These are phyloP conservation scores for Rhododendron williamsianum DNA, from an alignment of 148 eudicot genomes.

Conservation along the genomic window DNA sequence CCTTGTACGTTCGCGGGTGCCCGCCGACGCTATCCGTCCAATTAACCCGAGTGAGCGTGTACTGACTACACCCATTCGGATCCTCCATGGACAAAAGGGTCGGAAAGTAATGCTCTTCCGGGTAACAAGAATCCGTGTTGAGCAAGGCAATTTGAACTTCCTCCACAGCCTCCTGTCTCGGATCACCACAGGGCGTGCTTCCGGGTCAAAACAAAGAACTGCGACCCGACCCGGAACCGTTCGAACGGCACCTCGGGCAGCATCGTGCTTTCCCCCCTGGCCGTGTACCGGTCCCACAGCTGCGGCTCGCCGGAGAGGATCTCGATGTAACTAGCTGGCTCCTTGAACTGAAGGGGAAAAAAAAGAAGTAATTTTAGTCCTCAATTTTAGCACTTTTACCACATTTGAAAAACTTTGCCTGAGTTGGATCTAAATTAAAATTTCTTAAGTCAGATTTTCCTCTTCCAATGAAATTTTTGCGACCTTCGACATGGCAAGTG, in stretches of 20 bases:
- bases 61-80: constrained; percentile 42
- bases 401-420: no score
- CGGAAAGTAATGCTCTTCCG: constrained; percentile 67
- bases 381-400: no score
- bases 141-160: constrained; percentile 50
- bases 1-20: constrained; percentile 49
- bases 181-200: constrained; percentile 40
- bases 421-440: background rate
- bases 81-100: constrained; percentile 55
- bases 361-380: no score
- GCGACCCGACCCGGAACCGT: constrained; percentile 49
- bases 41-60: constrained; percentile 51
- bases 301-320: constrained; percentile 28
- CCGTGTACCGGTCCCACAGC: constrained; percentile 46
- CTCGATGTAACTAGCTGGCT: constrained; percentile 38
- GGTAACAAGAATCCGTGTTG: constrained; percentile 47
- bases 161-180: constrained; percentile 45
- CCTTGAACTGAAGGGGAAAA: background rate
- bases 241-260: constrained; percentile 42
- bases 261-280: constrained; percentile 44
- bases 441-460: background rate
- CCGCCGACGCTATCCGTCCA: constrained; percentile 53
- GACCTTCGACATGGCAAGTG: no score
- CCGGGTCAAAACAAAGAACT: constrained; percentile 40
- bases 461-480: background rate